phyloP scores from a whole-genome alignment of 2,329 filamentous ascomycete genomes.

The Malbranchea cinnamomea region DNA sequence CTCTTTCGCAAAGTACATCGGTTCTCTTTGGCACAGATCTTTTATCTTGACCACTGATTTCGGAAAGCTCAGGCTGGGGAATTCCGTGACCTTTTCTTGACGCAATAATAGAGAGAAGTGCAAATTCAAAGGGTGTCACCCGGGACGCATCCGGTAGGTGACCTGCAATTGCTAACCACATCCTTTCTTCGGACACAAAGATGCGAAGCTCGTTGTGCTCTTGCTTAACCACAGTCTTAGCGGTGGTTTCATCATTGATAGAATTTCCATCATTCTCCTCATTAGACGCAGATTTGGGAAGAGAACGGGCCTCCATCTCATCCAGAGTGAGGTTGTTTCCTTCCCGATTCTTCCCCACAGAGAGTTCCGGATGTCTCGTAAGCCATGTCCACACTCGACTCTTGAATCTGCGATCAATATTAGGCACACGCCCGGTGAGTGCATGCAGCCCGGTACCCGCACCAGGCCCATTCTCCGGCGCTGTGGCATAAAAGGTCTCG shows the following conservation, averaged over 20 bases:
- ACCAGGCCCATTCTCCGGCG: constrained; percentile 1
- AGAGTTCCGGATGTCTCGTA: constrained; percentile 39
- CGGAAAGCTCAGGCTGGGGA: constrained; percentile 40
- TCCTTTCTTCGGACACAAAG: constrained; percentile 39
- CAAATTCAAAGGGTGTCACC: constrained; percentile 40
- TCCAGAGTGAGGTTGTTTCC: constrained; percentile 27
- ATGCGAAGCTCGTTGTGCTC: constrained; percentile 22
- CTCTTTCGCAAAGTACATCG: constrained; percentile 39
- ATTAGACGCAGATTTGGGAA: constrained; percentile 2
- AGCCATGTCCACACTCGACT: constrained; percentile 45
- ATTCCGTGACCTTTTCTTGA: constrained; percentile 39
- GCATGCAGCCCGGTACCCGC: constrained; percentile 1
- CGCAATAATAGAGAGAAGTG: constrained; percentile 43
- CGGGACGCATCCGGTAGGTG: constrained; percentile 42
- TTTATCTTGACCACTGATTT: constrained; percentile 47
- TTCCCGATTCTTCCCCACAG: constrained; percentile 29
- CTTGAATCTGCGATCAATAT: constrained; percentile 36
- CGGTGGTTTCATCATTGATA: not conserved
- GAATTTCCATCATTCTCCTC: constrained; percentile 5
- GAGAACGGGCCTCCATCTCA: constrained; percentile 19
- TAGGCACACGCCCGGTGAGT: constrained; percentile 7
- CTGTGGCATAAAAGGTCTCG: constrained; percentile 21
- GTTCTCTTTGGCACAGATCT: constrained; percentile 48
- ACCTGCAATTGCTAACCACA: constrained; percentile 46
- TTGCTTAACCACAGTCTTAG: not conserved